Evolutionary conservation across 2,329 filamentous ascomycete species (phyloP).

Genomic region (Spiromastix sp.): DNA sequence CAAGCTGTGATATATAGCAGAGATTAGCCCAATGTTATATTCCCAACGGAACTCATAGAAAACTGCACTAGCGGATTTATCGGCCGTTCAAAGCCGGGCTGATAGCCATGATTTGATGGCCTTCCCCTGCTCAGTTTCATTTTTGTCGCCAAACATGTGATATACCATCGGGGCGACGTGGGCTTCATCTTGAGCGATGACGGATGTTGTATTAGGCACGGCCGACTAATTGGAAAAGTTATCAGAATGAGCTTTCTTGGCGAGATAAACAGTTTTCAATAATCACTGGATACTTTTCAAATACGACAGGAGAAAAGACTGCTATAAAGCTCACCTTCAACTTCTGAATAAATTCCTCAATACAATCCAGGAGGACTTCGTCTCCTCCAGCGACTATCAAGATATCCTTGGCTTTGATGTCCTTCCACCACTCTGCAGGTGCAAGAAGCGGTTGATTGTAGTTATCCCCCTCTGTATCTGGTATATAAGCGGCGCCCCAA

Average conservation of each 20-base stretch:
- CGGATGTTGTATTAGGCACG: conserved; percentile 23
- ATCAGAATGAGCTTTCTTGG: no score
- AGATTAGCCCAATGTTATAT: no score
- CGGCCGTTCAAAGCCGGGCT: conserved; percentile 9
- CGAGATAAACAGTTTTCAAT: no score
- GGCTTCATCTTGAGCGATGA: conserved; percentile 28
- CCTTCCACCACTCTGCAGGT: conserved; percentile 43
- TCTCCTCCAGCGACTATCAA: conserved; percentile 45
- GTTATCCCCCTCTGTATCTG: conserved; percentile 29
- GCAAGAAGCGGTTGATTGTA: conserved; percentile 46
- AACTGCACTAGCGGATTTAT: no score
- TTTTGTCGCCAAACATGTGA: conserved; percentile 23
- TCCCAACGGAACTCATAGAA: no score
- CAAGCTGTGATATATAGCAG: no score
- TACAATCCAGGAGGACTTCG: conserved; percentile 48
- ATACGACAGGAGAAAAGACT: no score
- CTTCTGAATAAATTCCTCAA: conserved; percentile 39
- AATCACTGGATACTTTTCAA: no score
- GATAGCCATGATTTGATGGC: conserved; percentile 26
- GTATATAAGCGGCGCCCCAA: conserved; percentile 43
- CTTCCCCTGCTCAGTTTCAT: conserved; percentile 30
- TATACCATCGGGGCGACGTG: conserved; percentile 35
- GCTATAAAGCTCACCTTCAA: conserved; percentile 38
- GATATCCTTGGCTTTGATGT: conserved; percentile 38
- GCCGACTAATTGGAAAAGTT: no score